Conservation (phyloP, 1,284 basidiomycete genomes). For the Boletellus deceptivus region DNA sequence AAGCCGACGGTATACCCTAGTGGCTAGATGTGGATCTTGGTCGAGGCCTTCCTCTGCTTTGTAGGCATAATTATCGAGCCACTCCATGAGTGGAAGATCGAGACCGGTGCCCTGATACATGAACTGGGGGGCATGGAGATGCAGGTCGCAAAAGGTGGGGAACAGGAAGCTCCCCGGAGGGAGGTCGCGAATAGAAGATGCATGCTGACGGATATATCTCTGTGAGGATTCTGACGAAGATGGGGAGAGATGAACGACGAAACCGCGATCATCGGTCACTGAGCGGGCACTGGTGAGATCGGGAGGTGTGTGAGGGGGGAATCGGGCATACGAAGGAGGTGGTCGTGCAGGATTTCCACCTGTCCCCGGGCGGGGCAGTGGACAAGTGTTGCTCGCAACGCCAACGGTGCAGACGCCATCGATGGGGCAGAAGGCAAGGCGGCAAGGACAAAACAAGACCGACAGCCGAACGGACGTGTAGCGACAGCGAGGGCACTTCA, state of each 20-base stretch:
- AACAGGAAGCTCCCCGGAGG: constrained; percentile 63
- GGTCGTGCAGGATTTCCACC: constrained; percentile 54
- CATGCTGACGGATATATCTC: constrained; percentile 25
- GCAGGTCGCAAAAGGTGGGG: constrained; percentile 78
- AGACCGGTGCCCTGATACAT: constrained; percentile 83
- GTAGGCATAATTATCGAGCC: constrained; percentile 77
- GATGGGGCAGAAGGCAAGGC: neutral
- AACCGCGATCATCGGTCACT: constrained; percentile 55
- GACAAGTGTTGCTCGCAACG: constrained; percentile 53
- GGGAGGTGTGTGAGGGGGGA: neutral
- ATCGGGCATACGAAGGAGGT: constrained; percentile 49
- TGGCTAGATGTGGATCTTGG: constrained; percentile 54
- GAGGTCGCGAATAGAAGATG: constrained; percentile 34
- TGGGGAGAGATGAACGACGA: constrained; percentile 52
- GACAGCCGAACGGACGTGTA: too few species aligned
- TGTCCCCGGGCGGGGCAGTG: constrained; percentile 50
- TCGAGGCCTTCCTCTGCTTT: constrained; percentile 78
- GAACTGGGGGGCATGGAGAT: constrained; percentile 85
- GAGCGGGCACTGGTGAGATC: constrained; percentile 11
- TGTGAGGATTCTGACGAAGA: constrained; percentile 37
- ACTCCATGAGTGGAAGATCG: constrained; percentile 80
- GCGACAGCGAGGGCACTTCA: constrained; percentile 9
- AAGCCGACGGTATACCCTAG: constrained; percentile 63
- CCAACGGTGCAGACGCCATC: constrained; percentile 14
- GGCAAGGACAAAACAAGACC: too few species aligned